Conservation (phyloP, 768 basidiomycete species). For the Leccinellum luteum region DNA sequence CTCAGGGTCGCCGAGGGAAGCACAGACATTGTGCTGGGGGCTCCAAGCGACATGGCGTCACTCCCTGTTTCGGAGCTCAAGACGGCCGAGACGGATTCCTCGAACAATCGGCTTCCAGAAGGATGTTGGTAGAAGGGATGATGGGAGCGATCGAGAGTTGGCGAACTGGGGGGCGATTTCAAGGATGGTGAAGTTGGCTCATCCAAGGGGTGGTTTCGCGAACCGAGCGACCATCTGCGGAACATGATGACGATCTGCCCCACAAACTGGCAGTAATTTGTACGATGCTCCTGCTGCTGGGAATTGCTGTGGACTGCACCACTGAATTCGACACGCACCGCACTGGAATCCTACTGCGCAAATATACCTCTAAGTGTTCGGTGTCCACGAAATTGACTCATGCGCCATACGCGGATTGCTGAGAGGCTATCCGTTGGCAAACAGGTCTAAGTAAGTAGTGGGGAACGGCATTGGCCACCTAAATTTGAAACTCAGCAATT, state of each 20-base stretch:
- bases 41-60: conserved; percentile 7
- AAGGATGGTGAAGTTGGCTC: conserved; percentile 9
- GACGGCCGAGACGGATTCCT: conserved; percentile 23
- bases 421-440: neutral
- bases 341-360: neutral
- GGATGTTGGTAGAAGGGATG: conserved; percentile 14
- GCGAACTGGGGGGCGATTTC: conserved; percentile 17
- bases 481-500: too few species aligned
- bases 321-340: neutral
- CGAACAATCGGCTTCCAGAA: conserved; percentile 30
- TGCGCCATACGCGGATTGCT: neutral
- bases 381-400: neutral
- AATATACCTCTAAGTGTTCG: neutral
- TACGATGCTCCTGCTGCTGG: neutral
- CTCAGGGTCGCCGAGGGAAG: conserved; percentile 4
- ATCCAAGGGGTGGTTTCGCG: conserved; percentile 2
- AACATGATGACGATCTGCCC: conserved; percentile 18
- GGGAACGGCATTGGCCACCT: too few species aligned
- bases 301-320: neutral
- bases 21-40: neutral
- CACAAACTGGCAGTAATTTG: neutral
- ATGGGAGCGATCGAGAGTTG: neutral
- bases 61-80: conserved; percentile 28
- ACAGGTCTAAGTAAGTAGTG: too few species aligned
- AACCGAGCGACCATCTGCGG: conserved; percentile 1